Percentiles rank a stretch among this genome's conserved stretches.
phyloP scores from a whole-genome alignment of 345 rosid genomes.

The Salix exigua region DNA sequence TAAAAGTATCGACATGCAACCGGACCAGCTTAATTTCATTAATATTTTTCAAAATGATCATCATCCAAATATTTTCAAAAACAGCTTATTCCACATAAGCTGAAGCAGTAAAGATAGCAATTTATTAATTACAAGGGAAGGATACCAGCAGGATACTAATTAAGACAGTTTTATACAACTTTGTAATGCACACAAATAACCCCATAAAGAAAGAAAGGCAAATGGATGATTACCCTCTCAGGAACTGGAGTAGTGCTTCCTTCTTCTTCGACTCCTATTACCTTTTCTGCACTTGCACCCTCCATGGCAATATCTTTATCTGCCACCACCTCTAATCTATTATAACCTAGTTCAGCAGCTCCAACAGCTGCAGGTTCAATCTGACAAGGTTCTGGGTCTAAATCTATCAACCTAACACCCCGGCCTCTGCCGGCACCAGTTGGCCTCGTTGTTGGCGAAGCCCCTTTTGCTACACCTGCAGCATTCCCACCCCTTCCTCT shows the following conservation, averaged over 20 bases:
- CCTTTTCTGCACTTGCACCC: slow-evolving; percentile 76
- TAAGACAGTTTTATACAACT: neutral
- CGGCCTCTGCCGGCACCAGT: slow-evolving; percentile 83
- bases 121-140: neutral
- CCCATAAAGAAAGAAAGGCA: neutral
- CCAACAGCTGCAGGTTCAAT: slow-evolving; percentile 56
- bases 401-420: slow-evolving; percentile 76
- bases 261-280: slow-evolving; percentile 75
- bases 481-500: slow-evolving; percentile 88
- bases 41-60: neutral
- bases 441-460: slow-evolving; percentile 54
- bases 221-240: slow-evolving; percentile 57
- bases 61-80: neutral
- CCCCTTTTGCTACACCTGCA: slow-evolving; percentile 68
- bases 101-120: neutral
- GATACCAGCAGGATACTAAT: neutral
- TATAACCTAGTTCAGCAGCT: slow-evolving; percentile 62
- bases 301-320: slow-evolving; percentile 76
- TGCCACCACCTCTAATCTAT: slow-evolving; percentile 68
- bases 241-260: slow-evolving; percentile 77
- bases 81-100: neutral
- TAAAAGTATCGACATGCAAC: neutral
- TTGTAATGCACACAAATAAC: slow-evolving; percentile 1
- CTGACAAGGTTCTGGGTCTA: slow-evolving; percentile 82
- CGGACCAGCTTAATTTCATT: neutral